Conservation (phyloP, 1,284 basidiomycete species). For the Marasmius sp. region DNA sequence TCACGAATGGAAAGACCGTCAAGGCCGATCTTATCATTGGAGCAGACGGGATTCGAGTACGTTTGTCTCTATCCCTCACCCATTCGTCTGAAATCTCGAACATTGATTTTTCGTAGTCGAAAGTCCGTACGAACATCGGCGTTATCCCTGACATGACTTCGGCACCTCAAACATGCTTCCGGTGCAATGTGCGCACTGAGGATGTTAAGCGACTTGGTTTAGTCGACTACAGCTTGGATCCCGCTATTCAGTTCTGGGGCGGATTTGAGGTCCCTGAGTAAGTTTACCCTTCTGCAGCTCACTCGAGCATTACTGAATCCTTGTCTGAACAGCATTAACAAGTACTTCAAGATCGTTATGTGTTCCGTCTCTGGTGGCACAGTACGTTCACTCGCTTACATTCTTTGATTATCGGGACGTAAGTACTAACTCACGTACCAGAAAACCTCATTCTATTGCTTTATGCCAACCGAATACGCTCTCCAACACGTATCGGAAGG, state of each 20-base stretch:
- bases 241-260: slow-evolving; percentile 23
- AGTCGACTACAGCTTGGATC: slow-evolving; percentile 26
- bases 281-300: neutral
- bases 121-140: slow-evolving; percentile 23
- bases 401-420: neutral
- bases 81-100: neutral
- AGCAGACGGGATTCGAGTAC: slow-evolving; percentile 36
- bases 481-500: slow-evolving; percentile 28
- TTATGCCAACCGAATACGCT: slow-evolving; percentile 31
- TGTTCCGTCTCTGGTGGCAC: slow-evolving; percentile 25
- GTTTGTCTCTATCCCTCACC: neutral
- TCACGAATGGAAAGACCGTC: slow-evolving; percentile 28
- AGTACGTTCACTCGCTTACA: slow-evolving; percentile 14
- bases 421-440: neutral
- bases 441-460: slow-evolving; percentile 17
- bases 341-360: slow-evolving; percentile 35
- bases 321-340: slow-evolving; percentile 22
- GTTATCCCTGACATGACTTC: slow-evolving; percentile 26
- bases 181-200: slow-evolving; percentile 28
- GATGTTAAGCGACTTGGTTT: slow-evolving; percentile 27
- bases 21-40: slow-evolving; percentile 37
- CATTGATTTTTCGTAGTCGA: slow-evolving; percentile 16
- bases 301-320: neutral
- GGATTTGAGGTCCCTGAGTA: slow-evolving; percentile 1
- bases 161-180: slow-evolving; percentile 30